Conservation (phyloP, 352 stramenopile species). For the Phytophthora fragariaefolia region DNA sequence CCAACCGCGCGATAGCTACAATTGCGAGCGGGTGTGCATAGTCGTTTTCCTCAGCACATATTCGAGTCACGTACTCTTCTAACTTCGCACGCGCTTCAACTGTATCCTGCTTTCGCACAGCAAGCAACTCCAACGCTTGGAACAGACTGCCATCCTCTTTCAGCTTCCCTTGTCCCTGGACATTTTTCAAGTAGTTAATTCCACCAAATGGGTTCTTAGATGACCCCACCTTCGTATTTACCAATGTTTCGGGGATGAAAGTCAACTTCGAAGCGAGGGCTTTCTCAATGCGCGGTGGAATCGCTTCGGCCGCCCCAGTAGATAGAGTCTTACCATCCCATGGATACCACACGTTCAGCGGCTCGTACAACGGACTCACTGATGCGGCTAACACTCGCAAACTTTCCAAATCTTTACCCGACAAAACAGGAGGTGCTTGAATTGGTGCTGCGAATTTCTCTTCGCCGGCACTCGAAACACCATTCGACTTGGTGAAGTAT, state of each 20-base stretch:
- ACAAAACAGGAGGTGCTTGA: slow-evolving; percentile 11
- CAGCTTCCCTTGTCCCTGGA: slow-evolving; percentile 37
- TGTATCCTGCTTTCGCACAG: slow-evolving; percentile 48
- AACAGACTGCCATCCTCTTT: slow-evolving; percentile 59
- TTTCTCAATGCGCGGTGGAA: slow-evolving; percentile 49
- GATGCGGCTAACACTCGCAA: slow-evolving; percentile 28
- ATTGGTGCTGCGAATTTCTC: background rate
- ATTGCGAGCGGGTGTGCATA: slow-evolving; percentile 64
- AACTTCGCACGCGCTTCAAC: slow-evolving; percentile 39
- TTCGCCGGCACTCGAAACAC: background rate
- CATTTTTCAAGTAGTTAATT: slow-evolving; percentile 51
- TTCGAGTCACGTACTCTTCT: slow-evolving; percentile 44
- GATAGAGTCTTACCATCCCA: slow-evolving; percentile 58
- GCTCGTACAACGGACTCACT: slow-evolving; percentile 40
- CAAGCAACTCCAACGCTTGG: slow-evolving; percentile 58
- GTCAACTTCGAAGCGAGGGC: slow-evolving; percentile 51
- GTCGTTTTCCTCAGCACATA: slow-evolving; percentile 6
- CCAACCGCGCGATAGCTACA: slow-evolving; percentile 54
- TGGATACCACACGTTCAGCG: slow-evolving; percentile 43
- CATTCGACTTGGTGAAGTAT: slow-evolving; percentile 26
- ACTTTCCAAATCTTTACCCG: slow-evolving; percentile 24
- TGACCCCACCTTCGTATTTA: background rate
- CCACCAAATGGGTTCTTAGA: slow-evolving; percentile 57
- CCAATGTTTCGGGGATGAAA: slow-evolving; percentile 28
- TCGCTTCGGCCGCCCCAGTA: slow-evolving; percentile 32